phyloP scores from a whole-genome alignment of 441 rosid species.

The Erysimum cheiri region DNA sequence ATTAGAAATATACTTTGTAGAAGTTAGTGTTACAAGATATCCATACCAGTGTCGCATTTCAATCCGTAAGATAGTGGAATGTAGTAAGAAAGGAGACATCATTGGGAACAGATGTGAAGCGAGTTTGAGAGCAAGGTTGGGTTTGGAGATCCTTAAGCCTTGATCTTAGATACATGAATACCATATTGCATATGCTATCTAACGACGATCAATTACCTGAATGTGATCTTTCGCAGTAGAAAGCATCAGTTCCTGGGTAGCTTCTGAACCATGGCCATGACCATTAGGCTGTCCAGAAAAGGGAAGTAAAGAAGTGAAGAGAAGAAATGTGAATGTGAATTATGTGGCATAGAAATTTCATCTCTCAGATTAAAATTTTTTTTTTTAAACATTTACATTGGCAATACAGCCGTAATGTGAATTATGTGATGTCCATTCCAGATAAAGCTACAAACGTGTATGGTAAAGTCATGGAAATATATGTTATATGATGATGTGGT shows the following conservation, averaged over 20 bases:
- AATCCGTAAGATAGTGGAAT: slow-evolving; percentile 5
- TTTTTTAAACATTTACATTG: neutral
- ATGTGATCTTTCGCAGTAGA: slow-evolving; percentile 86
- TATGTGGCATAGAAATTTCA: slow-evolving; percentile 6
- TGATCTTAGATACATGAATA: slow-evolving; percentile 6
- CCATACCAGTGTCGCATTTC: slow-evolving; percentile 2
- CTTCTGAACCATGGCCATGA: slow-evolving; percentile 86
- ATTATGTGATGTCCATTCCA: neutral
- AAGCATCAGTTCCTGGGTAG: slow-evolving; percentile 73
- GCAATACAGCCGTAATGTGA: neutral
- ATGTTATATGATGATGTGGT: slow-evolving; percentile 16
- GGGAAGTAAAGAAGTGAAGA: slow-evolving; percentile 26
- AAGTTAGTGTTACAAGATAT: slow-evolving; percentile 9
- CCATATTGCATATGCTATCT: slow-evolving; percentile 3
- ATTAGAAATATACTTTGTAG: slow-evolving; percentile 2
- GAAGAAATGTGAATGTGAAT: neutral
- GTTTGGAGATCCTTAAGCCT: slow-evolving; percentile 17
- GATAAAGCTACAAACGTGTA: slow-evolving; percentile 10
- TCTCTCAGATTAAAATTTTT: neutral
- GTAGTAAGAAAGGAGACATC: neutral
- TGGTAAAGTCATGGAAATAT: neutral
- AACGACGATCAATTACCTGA: slow-evolving; percentile 57
- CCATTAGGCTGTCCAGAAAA: slow-evolving; percentile 70
- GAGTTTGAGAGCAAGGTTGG: slow-evolving; percentile 10
- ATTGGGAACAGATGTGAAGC: slow-evolving; percentile 4